These are phyloP conservation scores for Lactifluus rugatus DNA, from an alignment of 768 basidiomycete genomes.

Conservation along the genomic window DNA sequence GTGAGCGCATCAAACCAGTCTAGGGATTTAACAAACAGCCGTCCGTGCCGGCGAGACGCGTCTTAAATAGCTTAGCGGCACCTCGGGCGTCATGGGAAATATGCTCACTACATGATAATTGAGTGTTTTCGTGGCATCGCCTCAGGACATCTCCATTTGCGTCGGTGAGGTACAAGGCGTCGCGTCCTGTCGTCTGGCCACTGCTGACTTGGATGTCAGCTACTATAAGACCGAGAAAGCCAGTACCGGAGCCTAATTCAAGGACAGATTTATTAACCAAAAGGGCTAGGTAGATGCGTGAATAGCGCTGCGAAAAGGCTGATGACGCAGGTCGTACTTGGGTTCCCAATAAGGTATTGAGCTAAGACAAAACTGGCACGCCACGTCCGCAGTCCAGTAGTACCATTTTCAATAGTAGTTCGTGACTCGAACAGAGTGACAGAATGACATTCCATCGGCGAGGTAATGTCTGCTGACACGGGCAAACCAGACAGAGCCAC, in stretches of 20 bases:
- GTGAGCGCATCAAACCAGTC: conserved; percentile 62
- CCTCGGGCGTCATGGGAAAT: not conserved
- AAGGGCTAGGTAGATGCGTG: conserved; percentile 28
- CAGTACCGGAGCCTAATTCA: conserved; percentile 68
- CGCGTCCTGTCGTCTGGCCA: conserved; percentile 1
- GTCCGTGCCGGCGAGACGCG: conserved; percentile 39
- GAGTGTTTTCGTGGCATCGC: conserved; percentile 50
- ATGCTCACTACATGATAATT: conserved; percentile 58
- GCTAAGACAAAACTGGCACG: conserved; percentile 58
- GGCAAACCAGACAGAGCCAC: not conserved
- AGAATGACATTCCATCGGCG: conserved; percentile 27
- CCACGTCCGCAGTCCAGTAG: conserved; percentile 77
- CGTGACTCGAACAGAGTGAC: conserved; percentile 65
- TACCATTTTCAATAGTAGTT: conserved; percentile 63
- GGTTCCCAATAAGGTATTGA: conserved; percentile 46
- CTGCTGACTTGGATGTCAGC: conserved; percentile 43
- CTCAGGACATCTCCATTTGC: conserved; percentile 51
- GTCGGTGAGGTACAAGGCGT: conserved; percentile 40
- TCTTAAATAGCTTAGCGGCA: conserved; percentile 32
- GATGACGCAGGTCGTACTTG: conserved; percentile 32
- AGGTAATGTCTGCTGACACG: not conserved
- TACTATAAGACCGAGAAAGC: conserved; percentile 61
- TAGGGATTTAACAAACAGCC: conserved; percentile 36
- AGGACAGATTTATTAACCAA: conserved; percentile 41
- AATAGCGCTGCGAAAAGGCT: not conserved